Percentiles rank a stretch among this genome's conserved stretches.
Conservation (phyloP, 148 eudicot genomes). For the Chenopodium suecicum region DNA sequence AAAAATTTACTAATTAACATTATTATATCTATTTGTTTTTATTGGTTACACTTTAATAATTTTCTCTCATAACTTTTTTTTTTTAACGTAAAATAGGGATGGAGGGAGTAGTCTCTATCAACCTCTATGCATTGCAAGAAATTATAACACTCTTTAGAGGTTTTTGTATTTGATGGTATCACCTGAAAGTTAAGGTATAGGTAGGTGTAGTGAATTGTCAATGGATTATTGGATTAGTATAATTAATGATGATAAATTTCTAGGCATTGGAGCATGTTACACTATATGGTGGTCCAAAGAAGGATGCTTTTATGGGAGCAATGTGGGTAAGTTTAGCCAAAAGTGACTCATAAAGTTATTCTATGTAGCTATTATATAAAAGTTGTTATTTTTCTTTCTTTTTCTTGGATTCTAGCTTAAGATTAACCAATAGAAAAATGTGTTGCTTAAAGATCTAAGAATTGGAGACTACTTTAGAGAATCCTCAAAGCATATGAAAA, state of each 20-base stretch:
- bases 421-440: background rate
- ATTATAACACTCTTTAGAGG: no score
- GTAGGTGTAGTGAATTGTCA: background rate
- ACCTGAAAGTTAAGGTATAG: background rate
- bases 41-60: no score
- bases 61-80: no score
- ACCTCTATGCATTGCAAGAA: no score
- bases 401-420: background rate
- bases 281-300: conserved; percentile 3
- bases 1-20: no score
- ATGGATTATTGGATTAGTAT: background rate
- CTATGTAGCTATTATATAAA: conserved; percentile 14
- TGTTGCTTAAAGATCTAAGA: background rate
- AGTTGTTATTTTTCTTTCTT: background rate
- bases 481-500: background rate
- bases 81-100: no score
- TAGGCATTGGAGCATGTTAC: background rate
- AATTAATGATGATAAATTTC: background rate
- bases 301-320: background rate
- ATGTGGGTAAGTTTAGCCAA: background rate
- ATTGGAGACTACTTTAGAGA: background rate
- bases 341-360: background rate
- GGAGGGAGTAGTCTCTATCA: no score
- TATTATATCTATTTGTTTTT: no score
- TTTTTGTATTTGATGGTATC: background rate